Base-by-base conservation (phyloP, 73 alveolate genomes). In the Paramecium biaurelia region DNA sequence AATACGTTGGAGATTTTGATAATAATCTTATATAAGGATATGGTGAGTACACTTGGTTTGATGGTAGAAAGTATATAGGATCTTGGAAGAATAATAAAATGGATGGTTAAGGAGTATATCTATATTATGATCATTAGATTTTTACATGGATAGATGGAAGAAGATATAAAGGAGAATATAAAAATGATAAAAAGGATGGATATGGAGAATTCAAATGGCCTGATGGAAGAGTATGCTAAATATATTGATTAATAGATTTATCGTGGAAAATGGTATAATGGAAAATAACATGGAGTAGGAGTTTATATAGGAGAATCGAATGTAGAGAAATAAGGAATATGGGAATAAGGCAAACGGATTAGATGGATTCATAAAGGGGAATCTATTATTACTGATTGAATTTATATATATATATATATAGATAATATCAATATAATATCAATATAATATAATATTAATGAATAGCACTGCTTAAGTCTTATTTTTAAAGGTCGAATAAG, bases 21-120 rank as follows among this genome's bases (percentile, higher is more conserved):
- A 86, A 93, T 63, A 96, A 95, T 92, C 20, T 90, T 38, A 96
- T 93, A 8, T 89, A 93, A 34, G 99, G 99, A 5, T 67, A 63
- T 11, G 99, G 99, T n/a, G 70, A 76, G 24, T 97, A 92, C 84
- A 47, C 42, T 24, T 97, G 99, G 98, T 74, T 72, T 14, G 98
- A 96, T 85, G 99, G 98, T 23, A 93, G 96, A 92, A 85, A 57
- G 35, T 96, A 96, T 85, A 94, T 93, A 53, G 99, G 99, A 30
- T 87, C 95, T 7, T 96, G 95, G 97, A 76, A 92, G 49, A 92
- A 96, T 35, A 94, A 95, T 76, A 85, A 87, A 45, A 96, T 92
- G 95, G 92, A 92, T 84, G 99, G 99, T 24, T 59, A 93, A 53
- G 99, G 99, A 34, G 84, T 63, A 63, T 63, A 32, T 23, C 0